These are phyloP conservation scores for Aspergillus hortae DNA, from an alignment of 2,329 filamentous ascomycete species.

Conservation along the genomic window DNA sequence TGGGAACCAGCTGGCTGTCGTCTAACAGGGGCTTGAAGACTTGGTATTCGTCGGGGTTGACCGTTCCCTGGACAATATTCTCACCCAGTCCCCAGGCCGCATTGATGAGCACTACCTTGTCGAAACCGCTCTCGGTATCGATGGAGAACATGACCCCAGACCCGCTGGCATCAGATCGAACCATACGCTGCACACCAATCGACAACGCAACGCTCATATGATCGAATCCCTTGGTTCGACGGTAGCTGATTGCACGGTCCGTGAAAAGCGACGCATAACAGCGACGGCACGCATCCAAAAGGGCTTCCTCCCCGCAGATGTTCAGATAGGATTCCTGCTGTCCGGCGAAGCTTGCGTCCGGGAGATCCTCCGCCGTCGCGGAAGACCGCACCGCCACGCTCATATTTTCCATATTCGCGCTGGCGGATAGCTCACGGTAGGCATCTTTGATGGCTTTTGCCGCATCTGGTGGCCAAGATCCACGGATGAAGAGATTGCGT, in stretches of 20 bases:
- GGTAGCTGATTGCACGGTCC: not conserved
- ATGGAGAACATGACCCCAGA: slow-evolving; percentile 43
- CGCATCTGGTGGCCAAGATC: not conserved
- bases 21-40: slow-evolving; percentile 36
- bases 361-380: slow-evolving; percentile 39
- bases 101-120: slow-evolving; percentile 40
- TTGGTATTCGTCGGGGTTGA: slow-evolving; percentile 40
- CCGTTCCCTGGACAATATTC: slow-evolving; percentile 37
- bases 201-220: slow-evolving; percentile 19
- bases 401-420: slow-evolving; percentile 13
- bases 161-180: slow-evolving; percentile 31
- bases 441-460: not conserved
- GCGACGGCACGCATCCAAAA: slow-evolving; percentile 24
- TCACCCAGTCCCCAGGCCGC: slow-evolving; percentile 38
- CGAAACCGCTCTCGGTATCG: slow-evolving; percentile 39
- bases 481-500: not conserved
- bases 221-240: slow-evolving; percentile 19
- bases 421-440: not conserved
- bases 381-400: slow-evolving; percentile 40
- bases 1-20: slow-evolving; percentile 24
- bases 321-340: slow-evolving; percentile 40
- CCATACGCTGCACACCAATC: slow-evolving; percentile 24
- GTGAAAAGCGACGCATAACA: not conserved
- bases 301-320: slow-evolving; percentile 26
- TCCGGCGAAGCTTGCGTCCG: slow-evolving; percentile 39